These are phyloP conservation scores for Scenedesmus sp. DNA, from an alignment of 163 green algal species.

Conservation along the genomic window DNA sequence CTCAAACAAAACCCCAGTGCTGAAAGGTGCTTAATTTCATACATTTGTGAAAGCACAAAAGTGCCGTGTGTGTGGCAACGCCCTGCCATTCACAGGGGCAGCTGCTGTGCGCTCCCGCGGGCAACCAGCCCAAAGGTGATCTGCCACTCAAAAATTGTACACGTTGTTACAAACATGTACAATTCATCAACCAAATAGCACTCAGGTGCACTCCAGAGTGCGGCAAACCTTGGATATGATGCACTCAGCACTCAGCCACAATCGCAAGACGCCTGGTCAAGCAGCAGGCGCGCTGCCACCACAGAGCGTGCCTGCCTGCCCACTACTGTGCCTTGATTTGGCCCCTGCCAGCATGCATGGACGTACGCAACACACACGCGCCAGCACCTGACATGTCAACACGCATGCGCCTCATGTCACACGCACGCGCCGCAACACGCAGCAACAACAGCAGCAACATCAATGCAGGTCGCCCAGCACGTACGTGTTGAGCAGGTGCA, in stretches of 20 bases:
- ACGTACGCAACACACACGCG: background rate
- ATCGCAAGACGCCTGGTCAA: background rate
- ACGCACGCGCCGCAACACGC: background rate
- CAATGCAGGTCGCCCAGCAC: conserved; percentile 31
- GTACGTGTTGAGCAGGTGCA: conserved; percentile 66
- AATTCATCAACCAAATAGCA: background rate
- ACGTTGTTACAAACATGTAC: background rate
- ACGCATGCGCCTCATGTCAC: background rate
- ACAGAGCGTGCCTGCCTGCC: background rate
- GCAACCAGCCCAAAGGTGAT: background rate
- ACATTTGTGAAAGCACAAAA: background rate
- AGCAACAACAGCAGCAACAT: background rate
- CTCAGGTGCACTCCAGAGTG: background rate
- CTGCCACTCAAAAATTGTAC: background rate
- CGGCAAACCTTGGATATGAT: background rate
- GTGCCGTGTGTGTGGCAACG: background rate
- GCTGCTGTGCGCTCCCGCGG: background rate
- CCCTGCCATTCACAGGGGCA: background rate
- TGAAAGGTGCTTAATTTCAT: background rate
- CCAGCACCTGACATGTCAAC: background rate
- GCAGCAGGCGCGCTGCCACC: background rate
- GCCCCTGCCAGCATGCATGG: background rate
- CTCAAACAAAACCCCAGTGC: too few relatives aligned
- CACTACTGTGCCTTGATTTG: background rate
- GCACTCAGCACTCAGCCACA: background rate